Evolutionary conservation across 768 basidiomycete species (phyloP).

Genomic region (Leccinum broughii): DNA sequence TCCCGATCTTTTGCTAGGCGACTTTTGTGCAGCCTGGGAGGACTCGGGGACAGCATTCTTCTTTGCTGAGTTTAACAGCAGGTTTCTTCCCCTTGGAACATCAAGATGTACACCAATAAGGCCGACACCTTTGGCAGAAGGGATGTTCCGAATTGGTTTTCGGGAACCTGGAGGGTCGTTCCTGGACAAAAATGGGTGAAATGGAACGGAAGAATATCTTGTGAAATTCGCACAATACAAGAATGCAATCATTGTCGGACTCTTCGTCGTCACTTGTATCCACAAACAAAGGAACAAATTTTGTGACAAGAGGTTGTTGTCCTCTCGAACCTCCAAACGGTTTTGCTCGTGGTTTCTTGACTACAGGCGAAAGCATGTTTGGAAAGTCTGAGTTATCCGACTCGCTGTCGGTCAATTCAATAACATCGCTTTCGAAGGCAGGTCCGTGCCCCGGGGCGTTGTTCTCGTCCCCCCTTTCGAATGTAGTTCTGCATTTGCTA

Average conservation of each 20-base stretch:
- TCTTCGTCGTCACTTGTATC: slow-evolving; percentile 35
- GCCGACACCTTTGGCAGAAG: slow-evolving; percentile 5
- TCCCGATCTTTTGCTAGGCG: slow-evolving; percentile 25
- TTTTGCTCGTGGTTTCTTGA: slow-evolving; percentile 14
- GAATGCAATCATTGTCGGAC: slow-evolving; percentile 39
- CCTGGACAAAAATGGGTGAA: slow-evolving; percentile 20
- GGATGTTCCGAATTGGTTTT: slow-evolving; percentile 41
- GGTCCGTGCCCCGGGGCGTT: background rate
- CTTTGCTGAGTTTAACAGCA: slow-evolving; percentile 14
- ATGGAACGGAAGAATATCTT: background rate
- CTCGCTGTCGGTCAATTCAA: slow-evolving; percentile 35
- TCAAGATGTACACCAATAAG: slow-evolving; percentile 7
- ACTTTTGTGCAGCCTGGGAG: slow-evolving; percentile 10
- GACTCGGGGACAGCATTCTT: slow-evolving; percentile 4
- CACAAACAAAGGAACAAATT: slow-evolving; percentile 25
- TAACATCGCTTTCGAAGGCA: slow-evolving; percentile 20
- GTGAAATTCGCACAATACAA: slow-evolving; percentile 36
- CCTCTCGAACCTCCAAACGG: slow-evolving; percentile 8
- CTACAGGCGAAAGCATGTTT: slow-evolving; percentile 24
- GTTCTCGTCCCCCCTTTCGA: background rate
- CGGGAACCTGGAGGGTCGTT: slow-evolving; percentile 52
- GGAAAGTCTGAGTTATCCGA: slow-evolving; percentile 24
- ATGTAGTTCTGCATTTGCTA: slow-evolving; percentile 7
- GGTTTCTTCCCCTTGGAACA: slow-evolving; percentile 2
- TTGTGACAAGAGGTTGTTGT: slow-evolving; percentile 1